Base-by-base conservation (phyloP, 371 early-diverging fungal genomes). In the Apophysomyces elegans region DNA sequence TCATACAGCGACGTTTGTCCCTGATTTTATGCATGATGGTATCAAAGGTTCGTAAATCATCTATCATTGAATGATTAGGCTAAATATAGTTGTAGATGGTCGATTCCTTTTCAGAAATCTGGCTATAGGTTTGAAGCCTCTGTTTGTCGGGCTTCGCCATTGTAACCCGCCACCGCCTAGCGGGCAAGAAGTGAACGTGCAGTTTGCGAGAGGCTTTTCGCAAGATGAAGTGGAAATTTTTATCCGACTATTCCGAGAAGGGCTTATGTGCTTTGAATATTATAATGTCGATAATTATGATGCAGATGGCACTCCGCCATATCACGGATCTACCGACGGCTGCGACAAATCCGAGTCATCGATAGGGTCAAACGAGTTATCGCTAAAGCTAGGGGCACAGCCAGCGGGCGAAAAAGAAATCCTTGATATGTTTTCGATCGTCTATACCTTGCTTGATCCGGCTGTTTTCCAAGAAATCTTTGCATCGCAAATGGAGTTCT, bases 391-490 rank as follows among this genome's bases (percentile, higher is more conserved):
- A 11, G 79, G 85, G 37, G 77, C 83, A 16, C 77, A 85, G 45
- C 79, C 85, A 46, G 88, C 92, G 70, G 88, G 92, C 56, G 95
- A 94, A 65, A 95, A 94, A 69, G 98, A 99, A 65, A 89, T 91
- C 2, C 80, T 96, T 32, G 99, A 99, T 66, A 88, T 88, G 37
- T 96, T 99, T 80, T 92, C 95, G 0, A 86, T 90, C 39, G 89
- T 95, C 2, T 97, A 98, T 76, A 91, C 92, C 6, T 70, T 82
- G 37, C 75, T 97, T 8, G 98, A 99, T 66, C 94, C 95, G 0
- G 89, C 95, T 4, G 87, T 96, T 1, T 97, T 98, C 75, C 97
- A 97, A 73, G 99, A 99, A 68, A 88, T 99, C 5, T 93, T 98
- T 68, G 80, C 92, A 5, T 89, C 95, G 1, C 91, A 98, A 71